Conservation (phyloP, 805 yeast species). For the Saccharomycopsis fibuligera region DNA sequence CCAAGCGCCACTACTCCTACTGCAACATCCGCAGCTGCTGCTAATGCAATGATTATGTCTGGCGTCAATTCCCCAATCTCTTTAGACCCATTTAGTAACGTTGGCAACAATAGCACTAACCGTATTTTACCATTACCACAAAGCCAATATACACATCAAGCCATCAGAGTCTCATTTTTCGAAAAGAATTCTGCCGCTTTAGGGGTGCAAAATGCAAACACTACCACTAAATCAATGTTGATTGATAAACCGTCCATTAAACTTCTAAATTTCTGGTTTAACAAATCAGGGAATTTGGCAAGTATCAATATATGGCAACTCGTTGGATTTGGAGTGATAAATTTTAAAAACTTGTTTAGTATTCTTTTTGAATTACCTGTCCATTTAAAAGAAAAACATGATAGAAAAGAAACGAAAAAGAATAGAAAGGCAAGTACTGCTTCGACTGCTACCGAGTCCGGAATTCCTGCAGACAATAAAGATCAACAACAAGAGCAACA, state of each 20-base stretch:
- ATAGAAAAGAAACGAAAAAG: constrained; percentile 60
- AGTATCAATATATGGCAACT: constrained; percentile 68
- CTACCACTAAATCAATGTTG: constrained; percentile 12
- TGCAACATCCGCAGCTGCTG: neutral
- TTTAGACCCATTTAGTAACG: constrained; percentile 12
- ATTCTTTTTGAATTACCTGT: constrained; percentile 66
- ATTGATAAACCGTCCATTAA: constrained; percentile 34
- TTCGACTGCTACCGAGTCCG: constrained; percentile 9
- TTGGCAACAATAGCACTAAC: constrained; percentile 2
- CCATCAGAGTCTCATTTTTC: constrained; percentile 20
- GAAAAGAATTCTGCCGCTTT: constrained; percentile 17
- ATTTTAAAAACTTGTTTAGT: constrained; percentile 69
- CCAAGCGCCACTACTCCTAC: constrained; percentile 9
- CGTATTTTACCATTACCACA: constrained; percentile 1
- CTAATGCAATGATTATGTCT: constrained; percentile 5
- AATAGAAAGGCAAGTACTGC: constrained; percentile 27
- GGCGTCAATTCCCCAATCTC: constrained; percentile 6
- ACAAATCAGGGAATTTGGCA: constrained; percentile 71
- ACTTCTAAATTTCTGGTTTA: constrained; percentile 62
- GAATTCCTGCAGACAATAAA: constrained; percentile 20
- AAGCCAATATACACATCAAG: constrained; percentile 11
- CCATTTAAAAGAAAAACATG: constrained; percentile 63
- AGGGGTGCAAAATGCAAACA: neutral
- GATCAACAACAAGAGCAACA: constrained; percentile 4
- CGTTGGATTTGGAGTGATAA: constrained; percentile 60